These are phyloP conservation scores for Aspergillus sp. DNA, from an alignment of 2,329 filamentous ascomycete genomes.

Conservation along the genomic window DNA sequence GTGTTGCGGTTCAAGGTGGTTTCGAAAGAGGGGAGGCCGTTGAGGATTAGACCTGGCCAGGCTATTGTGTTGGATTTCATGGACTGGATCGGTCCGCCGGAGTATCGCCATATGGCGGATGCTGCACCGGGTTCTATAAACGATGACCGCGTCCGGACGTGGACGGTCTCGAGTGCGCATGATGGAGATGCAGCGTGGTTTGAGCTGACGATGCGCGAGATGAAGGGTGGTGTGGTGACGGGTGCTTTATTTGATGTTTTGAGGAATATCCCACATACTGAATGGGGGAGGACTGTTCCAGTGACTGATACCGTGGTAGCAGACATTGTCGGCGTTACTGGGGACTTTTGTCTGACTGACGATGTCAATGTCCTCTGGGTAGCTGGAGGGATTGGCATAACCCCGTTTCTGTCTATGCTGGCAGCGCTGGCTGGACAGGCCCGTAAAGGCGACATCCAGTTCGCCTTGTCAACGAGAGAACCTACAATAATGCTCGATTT, in stretches of 20 bases:
- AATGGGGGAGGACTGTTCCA: no score
- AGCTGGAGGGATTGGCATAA: slow-evolving; percentile 1
- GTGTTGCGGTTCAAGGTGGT: background rate
- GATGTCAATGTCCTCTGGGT: background rate
- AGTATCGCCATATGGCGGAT: slow-evolving; percentile 5
- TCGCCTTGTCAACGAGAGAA: background rate
- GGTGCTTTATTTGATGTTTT: background rate
- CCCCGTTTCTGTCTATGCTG: slow-evolving; percentile 2
- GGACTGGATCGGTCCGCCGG: slow-evolving; percentile 3
- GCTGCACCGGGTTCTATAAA: background rate
- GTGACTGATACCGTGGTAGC: background rate
- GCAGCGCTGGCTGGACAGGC: background rate
- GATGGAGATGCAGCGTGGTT: background rate
- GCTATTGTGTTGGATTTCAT: slow-evolving; percentile 5
- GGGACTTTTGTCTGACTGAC: background rate
- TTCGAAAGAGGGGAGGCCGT: no score
- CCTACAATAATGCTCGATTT: background rate
- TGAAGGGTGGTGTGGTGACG: slow-evolving; percentile 1
- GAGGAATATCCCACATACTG: no score
- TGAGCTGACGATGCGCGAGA: slow-evolving; percentile 8
- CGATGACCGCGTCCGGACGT: slow-evolving; percentile 2
- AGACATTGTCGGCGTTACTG: background rate
- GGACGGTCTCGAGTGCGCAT: slow-evolving; percentile 6
- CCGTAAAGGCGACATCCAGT: background rate
- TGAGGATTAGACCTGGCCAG: background rate